Conservation (phyloP, 306 rosid species). For the Albizia julibrissin region DNA sequence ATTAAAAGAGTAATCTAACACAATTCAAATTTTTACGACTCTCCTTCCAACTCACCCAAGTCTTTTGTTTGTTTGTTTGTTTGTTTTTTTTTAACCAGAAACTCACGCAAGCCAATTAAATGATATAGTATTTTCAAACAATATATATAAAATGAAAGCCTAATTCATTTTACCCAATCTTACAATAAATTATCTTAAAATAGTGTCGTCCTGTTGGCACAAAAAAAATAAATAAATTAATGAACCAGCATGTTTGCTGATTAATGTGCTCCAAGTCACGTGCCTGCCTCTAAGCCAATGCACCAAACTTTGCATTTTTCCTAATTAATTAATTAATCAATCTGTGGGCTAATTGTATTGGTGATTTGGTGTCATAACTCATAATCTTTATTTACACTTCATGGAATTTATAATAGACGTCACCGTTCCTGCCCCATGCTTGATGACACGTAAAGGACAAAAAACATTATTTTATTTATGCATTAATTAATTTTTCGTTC, state of each 20-base stretch:
- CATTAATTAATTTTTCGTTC: neutral
- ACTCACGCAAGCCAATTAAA: too few relatives aligned
- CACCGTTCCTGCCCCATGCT: neutral
- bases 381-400: neutral
- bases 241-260: neutral
- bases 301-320: neutral
- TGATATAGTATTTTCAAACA: neutral
- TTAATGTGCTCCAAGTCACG: neutral
- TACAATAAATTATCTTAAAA: too few relatives aligned
- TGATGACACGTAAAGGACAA: neutral
- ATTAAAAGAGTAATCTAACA: neutral
- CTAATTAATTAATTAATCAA: neutral
- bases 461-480: neutral
- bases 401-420: neutral
- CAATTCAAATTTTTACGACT: neutral
- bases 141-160: neutral
- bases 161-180: too few relatives aligned
- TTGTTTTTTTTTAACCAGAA: too few relatives aligned
- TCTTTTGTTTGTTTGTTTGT: too few relatives aligned
- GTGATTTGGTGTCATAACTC: neutral
- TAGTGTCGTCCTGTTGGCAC: neutral
- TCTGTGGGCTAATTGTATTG: neutral
- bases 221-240: neutral
- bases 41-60: neutral
- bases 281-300: conserved; percentile 2